Conservation (phyloP, 1,284 basidiomycete species). For the Cystobasidium sp. region DNA sequence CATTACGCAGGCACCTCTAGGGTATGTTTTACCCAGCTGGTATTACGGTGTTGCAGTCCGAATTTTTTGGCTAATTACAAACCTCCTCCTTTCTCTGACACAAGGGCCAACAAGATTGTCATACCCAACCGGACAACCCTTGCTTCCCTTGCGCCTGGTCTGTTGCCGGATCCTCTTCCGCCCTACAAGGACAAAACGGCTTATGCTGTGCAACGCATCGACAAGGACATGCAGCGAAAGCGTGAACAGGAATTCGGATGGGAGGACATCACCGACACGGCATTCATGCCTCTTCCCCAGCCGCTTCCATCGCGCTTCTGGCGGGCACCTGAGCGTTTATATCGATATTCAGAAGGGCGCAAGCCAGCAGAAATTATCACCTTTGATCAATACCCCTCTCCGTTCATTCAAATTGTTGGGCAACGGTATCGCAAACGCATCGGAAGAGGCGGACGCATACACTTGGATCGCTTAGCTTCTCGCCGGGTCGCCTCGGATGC, state of each 20-base stretch:
- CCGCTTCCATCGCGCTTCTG: slow-evolving; percentile 54
- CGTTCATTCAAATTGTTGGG: slow-evolving; percentile 51
- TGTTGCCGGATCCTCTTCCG: slow-evolving; percentile 41
- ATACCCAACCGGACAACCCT: slow-evolving; percentile 34
- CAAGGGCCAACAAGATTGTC: slow-evolving; percentile 42
- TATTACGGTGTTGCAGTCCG: neutral
- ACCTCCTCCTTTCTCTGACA: neutral
- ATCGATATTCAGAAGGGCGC: slow-evolving; percentile 38
- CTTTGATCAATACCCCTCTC: slow-evolving; percentile 48
- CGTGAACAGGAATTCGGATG: slow-evolving; percentile 72
- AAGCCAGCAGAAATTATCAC: slow-evolving; percentile 45
- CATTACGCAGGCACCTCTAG: neutral
- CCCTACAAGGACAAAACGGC: slow-evolving; percentile 64
- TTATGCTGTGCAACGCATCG: slow-evolving; percentile 69
- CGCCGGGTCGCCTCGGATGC: slow-evolving; percentile 52
- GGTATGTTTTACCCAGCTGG: slow-evolving; percentile 4
- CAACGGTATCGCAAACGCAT: slow-evolving; percentile 72
- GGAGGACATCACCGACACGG: slow-evolving; percentile 79
- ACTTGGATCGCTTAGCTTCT: slow-evolving; percentile 72
- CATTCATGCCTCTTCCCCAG: slow-evolving; percentile 54
- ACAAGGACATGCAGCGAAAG: slow-evolving; percentile 68
- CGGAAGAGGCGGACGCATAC: slow-evolving; percentile 79
- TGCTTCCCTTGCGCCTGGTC: slow-evolving; percentile 24
- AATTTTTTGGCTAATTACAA: neutral
- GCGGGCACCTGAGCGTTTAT: slow-evolving; percentile 51